phyloP scores from a whole-genome alignment of 2,329 filamentous ascomycete genomes.

The Alternaria infectoria region DNA sequence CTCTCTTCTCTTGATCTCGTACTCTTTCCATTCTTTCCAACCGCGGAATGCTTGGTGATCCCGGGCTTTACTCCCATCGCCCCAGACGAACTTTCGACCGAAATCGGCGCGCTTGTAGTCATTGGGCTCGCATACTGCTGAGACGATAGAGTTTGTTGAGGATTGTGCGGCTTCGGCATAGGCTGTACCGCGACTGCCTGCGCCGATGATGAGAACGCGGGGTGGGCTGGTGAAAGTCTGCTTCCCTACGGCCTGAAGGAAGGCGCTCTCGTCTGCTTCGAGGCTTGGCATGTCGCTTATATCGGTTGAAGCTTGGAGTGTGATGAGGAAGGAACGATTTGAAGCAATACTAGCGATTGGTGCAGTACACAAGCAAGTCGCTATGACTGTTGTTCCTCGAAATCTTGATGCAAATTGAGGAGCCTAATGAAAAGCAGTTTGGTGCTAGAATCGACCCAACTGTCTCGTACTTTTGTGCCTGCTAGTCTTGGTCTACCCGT shows the following conservation, averaged over 20 bases:
- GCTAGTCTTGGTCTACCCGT: not conserved
- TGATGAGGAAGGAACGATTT: not conserved
- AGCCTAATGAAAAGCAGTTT: not conserved
- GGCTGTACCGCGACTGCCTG: conserved; percentile 46
- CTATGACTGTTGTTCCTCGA: not conserved
- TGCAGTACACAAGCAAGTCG: rapidly evolving
- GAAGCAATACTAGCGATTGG: rapidly evolving
- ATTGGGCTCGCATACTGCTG: conserved; percentile 81
- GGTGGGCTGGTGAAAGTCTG: conserved; percentile 32
- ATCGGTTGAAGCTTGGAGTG: not conserved
- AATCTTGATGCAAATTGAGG: too few relatives aligned
- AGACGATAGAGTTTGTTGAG: conserved; percentile 64
- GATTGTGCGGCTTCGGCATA: conserved; percentile 38
- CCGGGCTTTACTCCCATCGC: conserved; percentile 49
- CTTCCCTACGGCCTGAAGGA: conserved; percentile 24
- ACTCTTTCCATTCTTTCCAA: conserved; percentile 79
- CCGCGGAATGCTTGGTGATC: conserved; percentile 73
- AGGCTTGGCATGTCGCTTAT: not conserved
- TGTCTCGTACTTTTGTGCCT: not conserved
- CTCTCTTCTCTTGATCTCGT: conserved; percentile 69
- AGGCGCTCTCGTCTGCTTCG: conserved; percentile 5
- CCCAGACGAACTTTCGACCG: conserved; percentile 77
- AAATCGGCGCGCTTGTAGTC: conserved; percentile 76
- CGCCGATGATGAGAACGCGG: conserved; percentile 48
- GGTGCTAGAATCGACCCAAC: not conserved